phyloP scores from a whole-genome alignment of 2,329 filamentous ascomycete species.

The Pyrenochaeta sp. region DNA sequence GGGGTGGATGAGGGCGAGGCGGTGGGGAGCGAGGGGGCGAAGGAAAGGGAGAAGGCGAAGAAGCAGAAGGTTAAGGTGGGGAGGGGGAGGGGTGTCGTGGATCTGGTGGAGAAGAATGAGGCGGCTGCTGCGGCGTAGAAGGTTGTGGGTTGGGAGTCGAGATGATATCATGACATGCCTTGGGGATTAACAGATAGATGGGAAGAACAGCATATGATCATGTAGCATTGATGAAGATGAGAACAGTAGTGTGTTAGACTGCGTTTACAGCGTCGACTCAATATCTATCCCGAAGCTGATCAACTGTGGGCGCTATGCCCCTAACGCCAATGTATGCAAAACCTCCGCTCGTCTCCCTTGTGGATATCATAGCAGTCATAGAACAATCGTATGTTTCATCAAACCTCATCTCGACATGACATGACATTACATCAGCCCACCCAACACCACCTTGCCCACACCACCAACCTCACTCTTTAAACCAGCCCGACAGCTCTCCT shows the following conservation, averaged over 20 bases:
- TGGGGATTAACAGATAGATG: background rate
- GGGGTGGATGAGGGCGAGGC: slow-evolving; percentile 46
- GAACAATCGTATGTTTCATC: background rate
- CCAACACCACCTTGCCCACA: slow-evolving; percentile 87
- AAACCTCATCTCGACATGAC: background rate
- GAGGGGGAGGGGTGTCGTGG: slow-evolving; percentile 78
- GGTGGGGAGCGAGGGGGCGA: slow-evolving; percentile 44
- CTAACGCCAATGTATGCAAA: background rate
- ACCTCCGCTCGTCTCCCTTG: background rate
- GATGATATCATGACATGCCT: background rate
- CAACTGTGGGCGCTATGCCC: too few relatives aligned
- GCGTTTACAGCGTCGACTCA: too few relatives aligned
- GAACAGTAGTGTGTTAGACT: too few relatives aligned
- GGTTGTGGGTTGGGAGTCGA: background rate
- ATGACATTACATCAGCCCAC: slow-evolving; percentile 73
- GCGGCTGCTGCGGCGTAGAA: slow-evolving; percentile 16
- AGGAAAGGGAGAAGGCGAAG: slow-evolving; percentile 34
- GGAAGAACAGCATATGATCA: background rate
- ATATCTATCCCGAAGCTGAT: too few relatives aligned
- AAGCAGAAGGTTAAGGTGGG: slow-evolving; percentile 82
- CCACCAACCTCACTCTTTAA: slow-evolving; percentile 84
- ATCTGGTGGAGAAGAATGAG: slow-evolving; percentile 76
- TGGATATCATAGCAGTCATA: slow-evolving; percentile 9
- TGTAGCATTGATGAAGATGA: too few relatives aligned
- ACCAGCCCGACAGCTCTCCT: slow-evolving; percentile 80